A percentile compares a stretch with the other conserved stretches of the same genome.
phyloP scores from a whole-genome alignment of 352 stramenopile genomes.

The Phytophthora sansomeana region DNA sequence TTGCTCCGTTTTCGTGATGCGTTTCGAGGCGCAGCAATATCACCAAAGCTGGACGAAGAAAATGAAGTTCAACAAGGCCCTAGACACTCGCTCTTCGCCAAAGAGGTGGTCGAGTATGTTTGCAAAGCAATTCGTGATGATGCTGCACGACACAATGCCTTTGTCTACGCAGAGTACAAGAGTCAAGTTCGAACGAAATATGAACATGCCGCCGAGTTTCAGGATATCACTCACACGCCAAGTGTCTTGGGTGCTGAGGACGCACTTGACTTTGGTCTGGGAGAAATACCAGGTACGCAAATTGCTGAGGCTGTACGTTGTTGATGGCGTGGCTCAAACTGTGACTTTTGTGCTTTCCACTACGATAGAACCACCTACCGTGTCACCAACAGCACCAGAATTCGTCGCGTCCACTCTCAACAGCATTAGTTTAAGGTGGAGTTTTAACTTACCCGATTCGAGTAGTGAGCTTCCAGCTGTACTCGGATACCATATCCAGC shows the following conservation, averaged over 20 bases:
- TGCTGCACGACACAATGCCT: constrained; percentile 49
- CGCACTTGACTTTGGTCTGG: constrained; percentile 51
- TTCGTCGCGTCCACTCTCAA: constrained; percentile 49
- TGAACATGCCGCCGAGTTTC: constrained; percentile 59
- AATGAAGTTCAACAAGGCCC: constrained; percentile 23
- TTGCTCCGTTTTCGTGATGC: constrained; percentile 66
- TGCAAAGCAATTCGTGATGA: constrained; percentile 43
- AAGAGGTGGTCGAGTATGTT: constrained; percentile 56
- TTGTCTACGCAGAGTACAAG: constrained; percentile 54
- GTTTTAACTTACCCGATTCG: constrained; percentile 9
- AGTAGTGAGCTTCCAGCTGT: constrained; percentile 48
- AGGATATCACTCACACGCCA: constrained; percentile 66
- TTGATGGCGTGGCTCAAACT: background rate
- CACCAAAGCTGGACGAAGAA: constrained; percentile 36
- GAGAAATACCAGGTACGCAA: constrained; percentile 44
- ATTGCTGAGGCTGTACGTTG: background rate
- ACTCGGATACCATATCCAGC: constrained; percentile 72
- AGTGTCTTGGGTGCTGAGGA: constrained; percentile 38
- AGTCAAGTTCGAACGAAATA: constrained; percentile 71
- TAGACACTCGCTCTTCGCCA: constrained; percentile 27
- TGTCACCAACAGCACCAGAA: constrained; percentile 39
- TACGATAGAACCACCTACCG: constrained; percentile 39
- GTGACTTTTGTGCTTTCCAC: background rate
- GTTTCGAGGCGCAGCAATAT: constrained; percentile 58
- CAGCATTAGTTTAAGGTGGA: constrained; percentile 63